phyloP scores from a whole-genome alignment of 306 rosid species.

The Medicago ruthenica region DNA sequence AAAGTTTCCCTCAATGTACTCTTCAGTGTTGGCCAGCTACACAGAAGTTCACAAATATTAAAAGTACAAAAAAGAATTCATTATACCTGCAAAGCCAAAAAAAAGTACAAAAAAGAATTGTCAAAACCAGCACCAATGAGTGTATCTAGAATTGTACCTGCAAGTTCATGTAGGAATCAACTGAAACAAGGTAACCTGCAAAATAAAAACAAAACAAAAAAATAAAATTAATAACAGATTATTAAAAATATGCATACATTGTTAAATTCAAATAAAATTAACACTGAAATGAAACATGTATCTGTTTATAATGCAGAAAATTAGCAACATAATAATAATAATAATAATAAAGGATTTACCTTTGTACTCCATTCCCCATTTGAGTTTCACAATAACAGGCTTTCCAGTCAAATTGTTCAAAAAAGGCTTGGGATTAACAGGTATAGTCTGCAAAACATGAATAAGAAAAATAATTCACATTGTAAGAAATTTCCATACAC shows the following conservation, averaged over 20 bases:
- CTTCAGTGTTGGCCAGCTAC: constrained; percentile 64
- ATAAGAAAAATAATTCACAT: constrained; percentile 13
- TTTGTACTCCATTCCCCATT: constrained; percentile 70
- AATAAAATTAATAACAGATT: not conserved
- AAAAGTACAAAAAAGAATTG: not conserved
- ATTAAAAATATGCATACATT: not conserved
- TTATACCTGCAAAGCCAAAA: constrained; percentile 21
- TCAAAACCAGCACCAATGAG: not conserved
- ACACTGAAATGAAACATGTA: not conserved
- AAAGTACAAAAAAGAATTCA: not conserved
- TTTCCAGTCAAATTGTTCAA: constrained; percentile 70
- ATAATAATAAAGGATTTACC: constrained; percentile 35
- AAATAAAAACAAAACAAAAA: not conserved
- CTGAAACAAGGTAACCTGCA: constrained; percentile 60
- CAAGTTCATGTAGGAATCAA: constrained; percentile 64
- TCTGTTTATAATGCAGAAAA: too few relatives aligned
- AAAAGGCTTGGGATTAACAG: constrained; percentile 65
- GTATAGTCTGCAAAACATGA: constrained; percentile 53
- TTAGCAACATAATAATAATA: not conserved
- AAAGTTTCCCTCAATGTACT: constrained; percentile 58
- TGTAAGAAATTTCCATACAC: not conserved
- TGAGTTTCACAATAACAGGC: constrained; percentile 57
- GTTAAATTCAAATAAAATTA: not conserved
- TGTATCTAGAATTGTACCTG: constrained; percentile 44
- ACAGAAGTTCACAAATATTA: constrained; percentile 10